phyloP scores from a whole-genome alignment of 345 rosid species.

The Salix suchowensis region DNA sequence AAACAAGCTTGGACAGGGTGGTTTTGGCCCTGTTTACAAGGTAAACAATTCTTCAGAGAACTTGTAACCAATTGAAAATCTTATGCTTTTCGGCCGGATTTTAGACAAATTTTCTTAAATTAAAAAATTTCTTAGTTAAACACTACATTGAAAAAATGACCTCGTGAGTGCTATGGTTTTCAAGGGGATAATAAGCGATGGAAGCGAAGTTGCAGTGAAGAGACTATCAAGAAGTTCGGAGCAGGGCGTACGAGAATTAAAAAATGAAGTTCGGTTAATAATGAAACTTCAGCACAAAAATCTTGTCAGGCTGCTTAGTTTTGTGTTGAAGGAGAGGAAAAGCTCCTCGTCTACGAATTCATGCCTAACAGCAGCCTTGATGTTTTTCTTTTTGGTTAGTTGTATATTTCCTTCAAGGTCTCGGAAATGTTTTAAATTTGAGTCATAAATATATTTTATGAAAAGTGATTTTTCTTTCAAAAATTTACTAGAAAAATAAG shows the following conservation, averaged over 20 bases:
- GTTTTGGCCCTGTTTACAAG: not conserved
- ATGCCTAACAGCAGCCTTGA: constrained; percentile 53
- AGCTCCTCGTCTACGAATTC: constrained; percentile 47
- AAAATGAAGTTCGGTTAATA: constrained; percentile 35
- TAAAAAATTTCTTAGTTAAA: too few species aligned
- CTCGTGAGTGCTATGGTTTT: not conserved
- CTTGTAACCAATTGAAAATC: too few species aligned
- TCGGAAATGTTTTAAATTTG: not conserved
- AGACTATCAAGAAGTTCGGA: constrained; percentile 23
- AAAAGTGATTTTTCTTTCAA: too few species aligned
- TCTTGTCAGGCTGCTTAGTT: constrained; percentile 50
- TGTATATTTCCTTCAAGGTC: too few species aligned
- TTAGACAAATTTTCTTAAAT: too few species aligned
- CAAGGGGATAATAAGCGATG: constrained; percentile 44
- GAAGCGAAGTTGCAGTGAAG: constrained; percentile 49
- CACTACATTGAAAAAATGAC: too few species aligned
- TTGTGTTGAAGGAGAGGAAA: constrained; percentile 32
- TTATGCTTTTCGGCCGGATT: too few species aligned
- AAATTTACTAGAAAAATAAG: too few species aligned
- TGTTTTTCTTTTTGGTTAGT: constrained; percentile 14
- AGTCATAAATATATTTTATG: too few species aligned
- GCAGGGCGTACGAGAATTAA: constrained; percentile 33
- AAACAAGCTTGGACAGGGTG: not conserved
- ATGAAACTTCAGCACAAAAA: constrained; percentile 49
- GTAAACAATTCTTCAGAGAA: too few species aligned